A percentile compares a stretch with the other conserved stretches of the same genome.
Evolutionary conservation across 78 protist species (phyloP).

Genomic region (Guillardia theta): DNA sequence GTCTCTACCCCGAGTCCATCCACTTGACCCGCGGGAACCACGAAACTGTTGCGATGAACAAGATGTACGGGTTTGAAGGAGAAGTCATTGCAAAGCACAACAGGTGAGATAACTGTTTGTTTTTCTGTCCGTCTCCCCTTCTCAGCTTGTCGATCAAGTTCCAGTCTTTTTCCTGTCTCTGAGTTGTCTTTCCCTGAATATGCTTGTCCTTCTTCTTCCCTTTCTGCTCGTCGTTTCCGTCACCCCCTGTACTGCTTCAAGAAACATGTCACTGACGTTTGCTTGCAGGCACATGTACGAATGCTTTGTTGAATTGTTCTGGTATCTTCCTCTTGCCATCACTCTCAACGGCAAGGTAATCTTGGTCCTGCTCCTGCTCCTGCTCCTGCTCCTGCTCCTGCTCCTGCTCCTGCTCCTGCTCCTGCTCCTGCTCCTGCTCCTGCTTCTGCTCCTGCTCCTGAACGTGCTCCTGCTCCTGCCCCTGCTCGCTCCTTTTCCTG

Average conservation of each 20-base stretch:
- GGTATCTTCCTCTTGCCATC: conserved; percentile 79
- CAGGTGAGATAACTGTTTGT: too few relatives aligned
- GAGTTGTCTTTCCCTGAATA: too few relatives aligned
- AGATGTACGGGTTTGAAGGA: conserved; percentile 92
- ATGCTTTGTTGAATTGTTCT: conserved; percentile 79
- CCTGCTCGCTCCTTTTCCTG: neutral
- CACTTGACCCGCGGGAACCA: conserved; percentile 91
- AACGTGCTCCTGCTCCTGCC: neutral
- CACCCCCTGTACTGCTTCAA: too few relatives aligned
- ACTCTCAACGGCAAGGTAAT: conserved; percentile 54
- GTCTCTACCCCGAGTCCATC: neutral
- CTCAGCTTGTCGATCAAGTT: too few relatives aligned
- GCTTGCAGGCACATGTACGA: conserved; percentile 46
- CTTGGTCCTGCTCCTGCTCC: neutral
- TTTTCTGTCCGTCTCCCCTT: too few relatives aligned
- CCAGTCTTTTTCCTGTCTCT: too few relatives aligned
- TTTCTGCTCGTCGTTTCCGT: too few relatives aligned
- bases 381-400: neutral
- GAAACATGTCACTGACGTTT: too few relatives aligned
- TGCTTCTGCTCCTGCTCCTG: neutral
- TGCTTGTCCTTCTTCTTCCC: too few relatives aligned
- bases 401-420: neutral
- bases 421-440: neutral
- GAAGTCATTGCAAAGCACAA: conserved; percentile 68
- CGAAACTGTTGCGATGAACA: conserved; percentile 82